Evolutionary conservation across 148 eudicot species (phyloP).

Genomic region (Rhododendron vialii): DNA sequence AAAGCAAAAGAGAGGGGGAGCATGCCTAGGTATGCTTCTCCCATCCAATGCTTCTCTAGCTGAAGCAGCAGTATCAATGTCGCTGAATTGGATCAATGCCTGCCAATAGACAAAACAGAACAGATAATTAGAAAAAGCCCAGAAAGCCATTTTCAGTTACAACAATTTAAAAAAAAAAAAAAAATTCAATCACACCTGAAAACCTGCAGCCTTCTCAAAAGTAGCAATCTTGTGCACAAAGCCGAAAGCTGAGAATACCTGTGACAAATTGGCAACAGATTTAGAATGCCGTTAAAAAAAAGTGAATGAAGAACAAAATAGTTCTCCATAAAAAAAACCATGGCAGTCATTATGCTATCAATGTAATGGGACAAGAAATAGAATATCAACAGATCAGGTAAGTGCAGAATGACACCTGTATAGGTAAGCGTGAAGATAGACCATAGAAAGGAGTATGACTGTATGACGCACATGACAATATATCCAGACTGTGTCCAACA

Average conservation of each 20-base stretch:
- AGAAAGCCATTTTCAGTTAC: neutral
- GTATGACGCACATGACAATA: constrained; percentile 41
- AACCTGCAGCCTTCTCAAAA: constrained; percentile 89
- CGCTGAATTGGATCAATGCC: constrained; percentile 77
- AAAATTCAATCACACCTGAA: constrained; percentile 49
- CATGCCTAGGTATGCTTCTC: constrained; percentile 77
- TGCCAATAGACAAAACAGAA: constrained; percentile 20
- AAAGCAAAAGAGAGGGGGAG: neutral
- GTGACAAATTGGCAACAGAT: constrained; percentile 1
- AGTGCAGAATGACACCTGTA: constrained; percentile 63
- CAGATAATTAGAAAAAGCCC: neutral
- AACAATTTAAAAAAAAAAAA: neutral
- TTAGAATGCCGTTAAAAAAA: neutral
- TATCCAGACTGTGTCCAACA: constrained; percentile 59
- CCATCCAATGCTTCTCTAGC: constrained; percentile 83
- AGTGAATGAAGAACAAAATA: neutral
- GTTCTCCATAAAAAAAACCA: neutral
- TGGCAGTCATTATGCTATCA: neutral
- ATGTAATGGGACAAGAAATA: neutral
- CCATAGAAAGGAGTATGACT: constrained; percentile 37
- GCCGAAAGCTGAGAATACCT: constrained; percentile 89
- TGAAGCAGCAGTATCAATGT: constrained; percentile 64
- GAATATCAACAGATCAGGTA: constrained; percentile 34
- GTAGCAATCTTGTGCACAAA: constrained; percentile 90
- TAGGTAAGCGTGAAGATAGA: constrained; percentile 38